phyloP scores from a whole-genome alignment of 2,329 filamentous ascomycete genomes.

The Aureobasidium sp. region DNA sequence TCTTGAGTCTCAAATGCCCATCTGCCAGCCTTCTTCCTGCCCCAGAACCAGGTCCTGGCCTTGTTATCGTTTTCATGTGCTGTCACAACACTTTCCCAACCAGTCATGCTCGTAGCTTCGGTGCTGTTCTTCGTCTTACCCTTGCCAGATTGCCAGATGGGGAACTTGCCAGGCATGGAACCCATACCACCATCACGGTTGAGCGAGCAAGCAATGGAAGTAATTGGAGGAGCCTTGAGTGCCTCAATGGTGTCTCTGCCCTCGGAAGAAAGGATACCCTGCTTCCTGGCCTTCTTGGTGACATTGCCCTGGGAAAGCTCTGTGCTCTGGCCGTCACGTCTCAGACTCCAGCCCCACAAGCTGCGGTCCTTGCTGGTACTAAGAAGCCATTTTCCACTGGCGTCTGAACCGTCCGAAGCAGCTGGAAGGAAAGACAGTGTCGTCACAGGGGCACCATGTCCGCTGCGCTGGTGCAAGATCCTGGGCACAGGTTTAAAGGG shows the following conservation, averaged over 20 bases:
- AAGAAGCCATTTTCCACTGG: constrained; percentile 86
- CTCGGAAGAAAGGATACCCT: constrained; percentile 54
- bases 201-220: constrained; percentile 80
- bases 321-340: constrained; percentile 85
- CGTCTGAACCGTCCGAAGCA: constrained; percentile 82
- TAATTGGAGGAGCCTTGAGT: constrained; percentile 86
- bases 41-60: constrained; percentile 97
- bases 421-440: constrained; percentile 78
- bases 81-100: constrained; percentile 95
- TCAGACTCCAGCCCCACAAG: constrained; percentile 93
- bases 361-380: constrained; percentile 85
- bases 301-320: constrained; percentile 89
- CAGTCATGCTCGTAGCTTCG: constrained; percentile 68
- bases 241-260: constrained; percentile 42
- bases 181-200: constrained; percentile 95
- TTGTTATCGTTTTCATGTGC: constrained; percentile 79
- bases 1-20: constrained; percentile 91
- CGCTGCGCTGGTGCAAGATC: constrained; percentile 76
- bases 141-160: constrained; percentile 72
- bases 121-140: constrained; percentile 58
- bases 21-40: constrained; percentile 80
- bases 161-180: constrained; percentile 66
- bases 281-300: constrained; percentile 82
- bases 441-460: constrained; percentile 80
- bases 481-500: constrained; percentile 84